phyloP scores from a whole-genome alignment of 2,329 filamentous ascomycete genomes.

The Grosmannia huntii region DNA sequence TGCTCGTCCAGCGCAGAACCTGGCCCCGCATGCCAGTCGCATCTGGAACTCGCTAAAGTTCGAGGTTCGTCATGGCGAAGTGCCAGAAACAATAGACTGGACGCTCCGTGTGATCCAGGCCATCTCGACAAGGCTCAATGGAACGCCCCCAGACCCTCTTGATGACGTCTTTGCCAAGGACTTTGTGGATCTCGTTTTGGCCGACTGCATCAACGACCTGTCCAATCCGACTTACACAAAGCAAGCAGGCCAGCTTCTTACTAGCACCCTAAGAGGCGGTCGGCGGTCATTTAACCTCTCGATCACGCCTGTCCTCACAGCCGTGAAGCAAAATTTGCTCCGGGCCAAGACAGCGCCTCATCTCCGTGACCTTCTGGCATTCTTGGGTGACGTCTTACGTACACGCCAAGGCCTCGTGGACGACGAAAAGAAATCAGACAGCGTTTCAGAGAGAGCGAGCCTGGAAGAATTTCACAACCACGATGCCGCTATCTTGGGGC shows the following conservation, averaged over 20 bases:
- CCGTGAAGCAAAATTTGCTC: conserved; percentile 35
- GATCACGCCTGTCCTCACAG: conserved; percentile 31
- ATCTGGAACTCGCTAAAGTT: conserved; percentile 51
- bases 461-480: conserved; percentile 26
- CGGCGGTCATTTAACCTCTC: conserved; percentile 34
- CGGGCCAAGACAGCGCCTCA: conserved; percentile 37
- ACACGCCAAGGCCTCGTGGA: conserved; percentile 28
- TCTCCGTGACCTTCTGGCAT: conserved; percentile 35
- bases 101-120: conserved; percentile 41
- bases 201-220: conserved; percentile 41
- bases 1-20: conserved; percentile 28
- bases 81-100: conserved; percentile 42
- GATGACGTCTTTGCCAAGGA: conserved; percentile 18
- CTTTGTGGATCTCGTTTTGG: conserved; percentile 25
- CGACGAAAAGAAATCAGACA: conserved; percentile 1
- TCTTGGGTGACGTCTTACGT: conserved; percentile 38
- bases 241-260: conserved; percentile 37
- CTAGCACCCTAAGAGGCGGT: conserved; percentile 36
- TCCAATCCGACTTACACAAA: conserved; percentile 39
- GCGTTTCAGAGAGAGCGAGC: conserved; percentile 9
- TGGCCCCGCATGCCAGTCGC: conserved; percentile 35
- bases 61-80: conserved; percentile 48
- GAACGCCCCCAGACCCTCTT: not conserved
- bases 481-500: conserved; percentile 24
- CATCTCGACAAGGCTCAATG: conserved; percentile 28